Percentiles rank a stretch among this genome's conserved stretches.
Evolutionary conservation across 2,329 filamentous ascomycete species (phyloP).

Genomic region (Pseudogymnoascus destructans): DNA sequence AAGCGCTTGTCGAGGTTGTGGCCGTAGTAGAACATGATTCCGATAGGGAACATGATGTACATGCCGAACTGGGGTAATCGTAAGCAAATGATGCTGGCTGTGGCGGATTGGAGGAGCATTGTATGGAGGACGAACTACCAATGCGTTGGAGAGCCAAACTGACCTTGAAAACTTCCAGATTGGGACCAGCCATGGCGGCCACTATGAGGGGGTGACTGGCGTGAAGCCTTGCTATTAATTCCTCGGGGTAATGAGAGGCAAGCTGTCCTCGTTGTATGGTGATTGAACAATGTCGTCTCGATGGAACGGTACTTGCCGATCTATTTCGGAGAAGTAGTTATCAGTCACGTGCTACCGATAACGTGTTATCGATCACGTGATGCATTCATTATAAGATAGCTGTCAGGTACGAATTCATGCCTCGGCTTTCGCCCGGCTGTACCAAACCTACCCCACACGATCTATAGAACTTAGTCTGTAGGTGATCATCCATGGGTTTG

Average conservation of each 20-base stretch:
- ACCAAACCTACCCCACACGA: neutral
- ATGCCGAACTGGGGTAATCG: slow-evolving; percentile 66
- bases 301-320: slow-evolving; percentile 4
- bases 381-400: neutral
- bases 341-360: neutral
- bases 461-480: neutral
- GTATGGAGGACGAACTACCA: neutral
- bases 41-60: slow-evolving; percentile 98
- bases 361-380: neutral
- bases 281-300: neutral
- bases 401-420: neutral
- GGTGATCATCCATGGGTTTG: neutral
- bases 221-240: slow-evolving; percentile 5
- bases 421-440: slow-evolving; percentile 4
- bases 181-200: slow-evolving; percentile 58
- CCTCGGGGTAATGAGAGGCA: neutral
- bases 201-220: neutral
- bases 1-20: slow-evolving; percentile 94
- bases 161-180: slow-evolving; percentile 93
- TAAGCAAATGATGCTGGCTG: neutral
- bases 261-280: neutral
- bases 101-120: slow-evolving; percentile 7
- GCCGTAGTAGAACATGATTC: slow-evolving; percentile 99
- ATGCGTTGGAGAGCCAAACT: slow-evolving; percentile 13
- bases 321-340: neutral